Evolutionary conservation across 2,329 filamentous ascomycete species (phyloP).

Genomic region (Fusarium sp.): DNA sequence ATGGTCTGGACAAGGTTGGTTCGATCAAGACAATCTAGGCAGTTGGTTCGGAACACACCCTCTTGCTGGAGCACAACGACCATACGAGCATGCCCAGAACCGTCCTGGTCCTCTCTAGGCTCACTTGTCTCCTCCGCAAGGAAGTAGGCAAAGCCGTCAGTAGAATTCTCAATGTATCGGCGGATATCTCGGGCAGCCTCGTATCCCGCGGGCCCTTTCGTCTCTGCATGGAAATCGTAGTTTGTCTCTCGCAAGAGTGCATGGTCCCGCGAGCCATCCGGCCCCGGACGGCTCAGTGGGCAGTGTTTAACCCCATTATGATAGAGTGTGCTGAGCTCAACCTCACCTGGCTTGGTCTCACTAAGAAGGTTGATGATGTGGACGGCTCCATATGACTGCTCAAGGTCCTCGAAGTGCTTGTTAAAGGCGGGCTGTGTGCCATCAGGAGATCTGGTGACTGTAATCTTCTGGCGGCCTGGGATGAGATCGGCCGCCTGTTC

Average conservation of each 20-base stretch:
- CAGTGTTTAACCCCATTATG: constrained; percentile 79
- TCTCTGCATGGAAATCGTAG: constrained; percentile 97
- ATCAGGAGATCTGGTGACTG: constrained; percentile 85
- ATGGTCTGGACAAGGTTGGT: constrained; percentile 97
- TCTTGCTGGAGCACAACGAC: constrained; percentile 87
- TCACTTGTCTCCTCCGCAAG: constrained; percentile 78
- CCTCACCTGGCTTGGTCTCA: constrained; percentile 84
- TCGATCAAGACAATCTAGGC: constrained; percentile 92
- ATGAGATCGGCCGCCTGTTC: constrained; percentile 89
- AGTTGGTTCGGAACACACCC: constrained; percentile 96
- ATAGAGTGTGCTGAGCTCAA: constrained; percentile 83
- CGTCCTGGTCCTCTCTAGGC: constrained; percentile 51
- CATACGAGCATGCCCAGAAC: constrained; percentile 55
- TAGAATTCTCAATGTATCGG: constrained; percentile 78
- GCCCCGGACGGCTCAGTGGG: constrained; percentile 70
- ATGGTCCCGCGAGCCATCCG: constrained; percentile 69
- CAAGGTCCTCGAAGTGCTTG: constrained; percentile 90
- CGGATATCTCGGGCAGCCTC: constrained; percentile 89
- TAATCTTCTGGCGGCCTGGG: constrained; percentile 94
- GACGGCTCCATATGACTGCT: constrained; percentile 85
- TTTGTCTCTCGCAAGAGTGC: constrained; percentile 82
- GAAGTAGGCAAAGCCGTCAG: constrained; percentile 92
- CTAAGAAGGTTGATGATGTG: constrained; percentile 96
- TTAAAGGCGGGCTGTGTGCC: constrained; percentile 95
- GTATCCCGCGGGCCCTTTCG: constrained; percentile 84